Evolutionary conservation across 768 basidiomycete genomes (phyloP).

Genomic region (Mycena latifolia): DNA sequence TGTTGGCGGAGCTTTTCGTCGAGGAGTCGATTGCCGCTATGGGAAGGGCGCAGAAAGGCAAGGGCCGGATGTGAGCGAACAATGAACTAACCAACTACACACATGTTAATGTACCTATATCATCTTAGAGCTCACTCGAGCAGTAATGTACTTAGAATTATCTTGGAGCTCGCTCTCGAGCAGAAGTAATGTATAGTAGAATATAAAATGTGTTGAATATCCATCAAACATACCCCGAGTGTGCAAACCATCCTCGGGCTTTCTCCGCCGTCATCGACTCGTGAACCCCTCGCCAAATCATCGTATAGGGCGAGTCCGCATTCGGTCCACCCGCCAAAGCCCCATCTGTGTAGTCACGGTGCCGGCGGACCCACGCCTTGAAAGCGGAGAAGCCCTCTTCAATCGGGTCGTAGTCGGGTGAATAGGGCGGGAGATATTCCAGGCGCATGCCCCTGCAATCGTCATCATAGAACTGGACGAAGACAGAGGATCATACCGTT

Average conservation of each 20-base stretch:
- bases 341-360: conserved; percentile 37
- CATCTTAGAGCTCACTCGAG: conserved; percentile 26
- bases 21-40: conserved; percentile 18
- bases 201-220: not conserved
- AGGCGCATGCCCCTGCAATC: conserved; percentile 8
- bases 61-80: conserved; percentile 4
- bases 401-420: conserved; percentile 1
- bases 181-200: conserved; percentile 9
- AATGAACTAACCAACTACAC: conserved; percentile 5
- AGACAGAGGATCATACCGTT: conserved; percentile 23
- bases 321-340: conserved; percentile 28
- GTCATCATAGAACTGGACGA: not conserved
- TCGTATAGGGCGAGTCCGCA: conserved; percentile 35
- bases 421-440: conserved; percentile 6
- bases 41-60: conserved; percentile 10
- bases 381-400: conserved; percentile 32
- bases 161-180: too few species aligned
- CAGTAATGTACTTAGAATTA: conserved; percentile 22
- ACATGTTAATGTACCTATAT: conserved; percentile 14
- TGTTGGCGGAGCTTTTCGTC: conserved; percentile 21
- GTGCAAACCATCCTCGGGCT: conserved; percentile 43
- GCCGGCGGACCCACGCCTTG: conserved; percentile 38
- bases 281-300: conserved; percentile 45
- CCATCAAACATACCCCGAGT: conserved; percentile 41
- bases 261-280: conserved; percentile 39